Evolutionary conservation across 352 stramenopile genomes (phyloP).

Genomic region (Paralagenidium karlingii): DNA sequence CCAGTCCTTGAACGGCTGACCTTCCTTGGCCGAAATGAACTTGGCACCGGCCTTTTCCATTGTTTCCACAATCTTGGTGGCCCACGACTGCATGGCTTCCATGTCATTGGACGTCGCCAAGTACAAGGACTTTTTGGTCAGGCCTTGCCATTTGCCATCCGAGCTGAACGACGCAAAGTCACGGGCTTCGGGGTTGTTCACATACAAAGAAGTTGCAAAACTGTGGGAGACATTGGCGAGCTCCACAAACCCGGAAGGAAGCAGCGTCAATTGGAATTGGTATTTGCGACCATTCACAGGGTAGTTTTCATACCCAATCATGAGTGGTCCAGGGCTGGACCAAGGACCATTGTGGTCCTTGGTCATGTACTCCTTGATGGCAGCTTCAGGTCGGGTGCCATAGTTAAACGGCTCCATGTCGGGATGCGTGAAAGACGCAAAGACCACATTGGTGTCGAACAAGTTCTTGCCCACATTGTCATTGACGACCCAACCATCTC

Average conservation of each 20-base stretch:
- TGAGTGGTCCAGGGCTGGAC: conserved; percentile 29
- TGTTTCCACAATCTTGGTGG: conserved; percentile 19
- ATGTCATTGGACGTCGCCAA: conserved; percentile 29
- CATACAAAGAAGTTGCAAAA: conserved; percentile 26
- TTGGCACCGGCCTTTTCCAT: conserved; percentile 25
- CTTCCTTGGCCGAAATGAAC: conserved; percentile 24
- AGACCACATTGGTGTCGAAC: conserved; percentile 43
- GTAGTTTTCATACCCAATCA: conserved; percentile 52
- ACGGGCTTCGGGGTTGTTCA: conserved; percentile 50
- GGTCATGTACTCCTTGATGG: conserved; percentile 41
- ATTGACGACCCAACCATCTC: conserved; percentile 25
- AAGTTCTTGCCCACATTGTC: conserved; percentile 39
- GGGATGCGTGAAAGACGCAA: conserved; percentile 31
- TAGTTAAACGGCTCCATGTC: conserved; percentile 34
- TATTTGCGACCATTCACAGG: conserved; percentile 31
- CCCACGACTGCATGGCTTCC: conserved; percentile 38
- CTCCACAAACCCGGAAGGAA: conserved; percentile 26
- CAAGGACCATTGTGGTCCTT: conserved; percentile 18
- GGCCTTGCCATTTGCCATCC: conserved; percentile 21
- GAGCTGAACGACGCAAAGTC: conserved; percentile 23
- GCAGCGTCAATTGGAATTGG: conserved; percentile 46
- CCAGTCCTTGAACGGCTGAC: conserved; percentile 19
- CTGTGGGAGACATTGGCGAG: conserved; percentile 15
- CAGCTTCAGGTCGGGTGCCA: conserved; percentile 11
- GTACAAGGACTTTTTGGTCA: conserved; percentile 24